Percentiles rank a stretch among this genome's conserved stretches.
Evolutionary conservation across 2,329 filamentous ascomycete genomes (phyloP).

Genomic region (Plectosphaerella plurivora): DNA sequence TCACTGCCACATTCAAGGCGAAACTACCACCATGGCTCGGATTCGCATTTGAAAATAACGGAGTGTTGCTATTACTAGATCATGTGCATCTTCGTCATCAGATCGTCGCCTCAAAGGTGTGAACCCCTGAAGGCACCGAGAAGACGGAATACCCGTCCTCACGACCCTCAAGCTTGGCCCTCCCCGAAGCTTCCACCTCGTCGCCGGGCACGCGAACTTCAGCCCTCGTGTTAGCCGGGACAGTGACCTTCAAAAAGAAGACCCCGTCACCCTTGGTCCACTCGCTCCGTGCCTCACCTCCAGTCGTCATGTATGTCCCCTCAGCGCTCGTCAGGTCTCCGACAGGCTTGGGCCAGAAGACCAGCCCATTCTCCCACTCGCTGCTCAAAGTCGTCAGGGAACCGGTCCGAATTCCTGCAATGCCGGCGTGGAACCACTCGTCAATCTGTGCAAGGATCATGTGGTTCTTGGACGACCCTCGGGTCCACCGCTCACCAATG

Average conservation of each 20-base stretch:
- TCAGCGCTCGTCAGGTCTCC: not conserved
- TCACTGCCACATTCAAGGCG: too few relatives aligned
- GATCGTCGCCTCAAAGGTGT: not conserved
- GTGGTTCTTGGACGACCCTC: slow-evolving; percentile 6
- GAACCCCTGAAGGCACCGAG: not conserved
- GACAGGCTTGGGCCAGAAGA: slow-evolving; percentile 3
- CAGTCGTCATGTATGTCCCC: not conserved
- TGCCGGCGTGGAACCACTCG: slow-evolving; percentile 6
- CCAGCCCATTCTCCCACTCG: not conserved
- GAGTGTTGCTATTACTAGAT: too few relatives aligned
- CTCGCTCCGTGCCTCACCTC: not conserved
- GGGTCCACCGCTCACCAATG: slow-evolving; percentile 4
- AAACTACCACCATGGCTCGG: too few relatives aligned
- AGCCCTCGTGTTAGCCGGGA: slow-evolving; percentile 1
- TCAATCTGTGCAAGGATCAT: slow-evolving; percentile 9
- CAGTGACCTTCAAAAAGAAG: not conserved
- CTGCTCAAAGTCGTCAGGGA: not conserved
- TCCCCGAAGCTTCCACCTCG: not conserved
- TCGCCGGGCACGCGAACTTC: not conserved
- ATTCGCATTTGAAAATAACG: too few relatives aligned
- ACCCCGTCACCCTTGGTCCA: not conserved
- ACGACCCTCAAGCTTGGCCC: not conserved
- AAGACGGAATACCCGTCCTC: not conserved
- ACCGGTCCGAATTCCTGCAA: slow-evolving; percentile 3
- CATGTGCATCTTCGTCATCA: too few relatives aligned